Conservation (phyloP, 805 yeast genomes). For the Lipomyces yamanashiensis region DNA sequence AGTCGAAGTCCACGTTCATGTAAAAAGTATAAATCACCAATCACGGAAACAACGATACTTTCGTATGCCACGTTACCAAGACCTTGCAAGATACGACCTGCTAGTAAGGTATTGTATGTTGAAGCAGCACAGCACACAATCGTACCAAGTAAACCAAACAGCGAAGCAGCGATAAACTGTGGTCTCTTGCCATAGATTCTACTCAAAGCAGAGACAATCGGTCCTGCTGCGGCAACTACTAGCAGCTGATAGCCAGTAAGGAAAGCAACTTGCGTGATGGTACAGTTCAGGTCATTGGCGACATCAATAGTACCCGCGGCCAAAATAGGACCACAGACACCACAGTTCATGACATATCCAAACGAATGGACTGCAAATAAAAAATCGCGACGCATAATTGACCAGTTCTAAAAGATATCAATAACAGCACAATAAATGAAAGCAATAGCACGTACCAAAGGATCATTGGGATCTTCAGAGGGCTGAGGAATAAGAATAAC, state of each 20-base stretch:
- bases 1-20: constrained; percentile 55
- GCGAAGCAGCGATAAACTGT: background rate
- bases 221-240: background rate
- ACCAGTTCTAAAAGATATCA: constrained; percentile 10
- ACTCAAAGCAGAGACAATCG: background rate
- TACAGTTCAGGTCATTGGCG: background rate
- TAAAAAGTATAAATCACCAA: constrained; percentile 56
- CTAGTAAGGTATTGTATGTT: background rate
- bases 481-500: constrained; percentile 49
- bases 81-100: constrained; percentile 43
- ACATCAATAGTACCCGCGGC: constrained; percentile 1
- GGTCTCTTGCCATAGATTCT: constrained; percentile 3
- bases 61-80: constrained; percentile 45
- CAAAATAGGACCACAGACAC: constrained; percentile 6
- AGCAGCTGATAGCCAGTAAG: constrained; percentile 7
- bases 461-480: constrained; percentile 49
- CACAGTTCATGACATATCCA: constrained; percentile 4
- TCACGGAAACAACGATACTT: constrained; percentile 54
- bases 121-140: constrained; percentile 2
- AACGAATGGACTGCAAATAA: background rate
- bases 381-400: background rate
- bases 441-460: constrained; percentile 35
- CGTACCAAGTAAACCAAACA: background rate
- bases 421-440: constrained; percentile 39
- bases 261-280: background rate